Evolutionary conservation across 1,284 basidiomycete species (phyloP).

Genomic region (Trametes hirsuta): DNA sequence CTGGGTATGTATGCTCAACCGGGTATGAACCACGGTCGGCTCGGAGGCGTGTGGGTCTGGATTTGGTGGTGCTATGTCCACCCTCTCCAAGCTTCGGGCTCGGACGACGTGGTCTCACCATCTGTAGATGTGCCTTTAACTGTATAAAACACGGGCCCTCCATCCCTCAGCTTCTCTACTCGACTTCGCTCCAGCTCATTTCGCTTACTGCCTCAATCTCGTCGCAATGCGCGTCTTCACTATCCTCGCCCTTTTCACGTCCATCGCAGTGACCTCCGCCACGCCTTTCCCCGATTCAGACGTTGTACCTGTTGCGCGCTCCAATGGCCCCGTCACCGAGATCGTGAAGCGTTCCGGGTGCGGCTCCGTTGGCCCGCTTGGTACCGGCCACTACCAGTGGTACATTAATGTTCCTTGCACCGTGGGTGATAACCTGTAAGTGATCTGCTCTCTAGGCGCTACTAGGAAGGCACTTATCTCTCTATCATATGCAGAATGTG

Average conservation of each 20-base stretch:
- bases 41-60: too few relatives aligned
- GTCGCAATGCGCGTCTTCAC: slow-evolving; percentile 7
- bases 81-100: too few relatives aligned
- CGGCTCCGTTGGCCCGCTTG: background rate
- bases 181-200: background rate
- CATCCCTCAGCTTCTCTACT: background rate
- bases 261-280: background rate
- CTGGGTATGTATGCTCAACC: too few relatives aligned
- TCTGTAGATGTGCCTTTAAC: too few relatives aligned
- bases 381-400: background rate
- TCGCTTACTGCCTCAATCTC: background rate
- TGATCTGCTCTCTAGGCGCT: background rate
- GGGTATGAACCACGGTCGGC: too few relatives aligned
- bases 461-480: background rate
- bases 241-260: slow-evolving; percentile 4
- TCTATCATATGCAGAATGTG: background rate
- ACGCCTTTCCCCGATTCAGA: background rate
- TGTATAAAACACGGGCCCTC: too few relatives aligned
- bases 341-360: background rate
- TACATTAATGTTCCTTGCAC: background rate
- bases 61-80: too few relatives aligned
- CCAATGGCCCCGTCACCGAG: background rate
- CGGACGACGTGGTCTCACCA: too few relatives aligned
- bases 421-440: background rate
- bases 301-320: background rate